Evolutionary conservation across 345 rosid genomes (phyloP).

Genomic region (Populus simonii): DNA sequence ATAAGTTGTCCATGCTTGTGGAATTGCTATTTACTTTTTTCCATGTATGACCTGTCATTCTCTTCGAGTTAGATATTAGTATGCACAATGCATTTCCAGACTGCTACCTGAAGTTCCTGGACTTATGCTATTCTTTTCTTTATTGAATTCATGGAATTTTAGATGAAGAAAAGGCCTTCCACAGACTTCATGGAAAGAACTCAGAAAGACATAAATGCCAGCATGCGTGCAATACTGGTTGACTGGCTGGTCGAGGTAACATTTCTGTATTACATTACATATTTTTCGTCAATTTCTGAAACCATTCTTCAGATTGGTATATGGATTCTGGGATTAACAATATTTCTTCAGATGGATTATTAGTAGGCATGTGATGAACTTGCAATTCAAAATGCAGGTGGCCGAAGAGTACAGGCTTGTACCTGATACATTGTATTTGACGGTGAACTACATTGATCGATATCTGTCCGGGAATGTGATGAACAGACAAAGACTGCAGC

Average conservation of each 20-base stretch:
- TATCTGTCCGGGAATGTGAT: slow-evolving; percentile 82
- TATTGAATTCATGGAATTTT: background rate
- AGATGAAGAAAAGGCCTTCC: slow-evolving; percentile 81
- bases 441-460: slow-evolving; percentile 86
- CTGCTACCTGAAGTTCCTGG: background rate
- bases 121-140: background rate
- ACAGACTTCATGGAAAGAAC: slow-evolving; percentile 70
- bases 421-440: slow-evolving; percentile 76
- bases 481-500: slow-evolving; percentile 74
- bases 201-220: slow-evolving; percentile 79
- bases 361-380: slow-evolving; percentile 7
- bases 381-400: slow-evolving; percentile 50
- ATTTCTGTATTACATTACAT: background rate
- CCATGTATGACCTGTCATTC: background rate
- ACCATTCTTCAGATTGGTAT: background rate
- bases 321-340: background rate
- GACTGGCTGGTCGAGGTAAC: slow-evolving; percentile 98
- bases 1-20: background rate
- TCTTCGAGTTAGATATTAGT: background rate
- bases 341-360: background rate
- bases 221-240: slow-evolving; percentile 79
- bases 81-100: background rate
- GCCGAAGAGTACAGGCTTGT: slow-evolving; percentile 95
- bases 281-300: background rate
- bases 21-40: background rate